Conservation (phyloP, 2,329 filamentous ascomycete genomes). For the Ascochyta viciae-villosae region DNA sequence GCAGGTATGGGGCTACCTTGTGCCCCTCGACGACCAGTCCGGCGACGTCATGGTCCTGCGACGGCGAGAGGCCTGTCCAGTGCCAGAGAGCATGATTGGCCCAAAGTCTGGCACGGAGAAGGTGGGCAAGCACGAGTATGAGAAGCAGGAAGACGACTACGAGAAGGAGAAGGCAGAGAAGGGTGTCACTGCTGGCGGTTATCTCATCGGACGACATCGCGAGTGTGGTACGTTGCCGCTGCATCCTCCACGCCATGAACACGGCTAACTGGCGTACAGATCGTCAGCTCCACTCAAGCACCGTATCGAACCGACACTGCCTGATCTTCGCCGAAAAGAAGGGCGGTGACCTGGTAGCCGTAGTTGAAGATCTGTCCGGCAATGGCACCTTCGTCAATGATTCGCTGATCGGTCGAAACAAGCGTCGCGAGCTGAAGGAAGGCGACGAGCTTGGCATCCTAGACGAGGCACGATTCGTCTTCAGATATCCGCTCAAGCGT, state of each 20-base stretch:
- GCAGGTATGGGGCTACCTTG: conserved; percentile 94
- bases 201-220: conserved; percentile 88
- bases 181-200: conserved; percentile 75
- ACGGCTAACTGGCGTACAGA: conserved; percentile 58
- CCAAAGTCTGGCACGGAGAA: conserved; percentile 53
- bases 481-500: conserved; percentile 74
- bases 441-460: conserved; percentile 90
- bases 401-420: conserved; percentile 87
- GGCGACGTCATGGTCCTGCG: conserved; percentile 76
- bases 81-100: conserved; percentile 54
- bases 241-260: not conserved
- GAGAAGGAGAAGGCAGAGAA: conserved; percentile 62
- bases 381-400: conserved; percentile 98
- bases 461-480: conserved; percentile 85
- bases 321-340: conserved; percentile 70
- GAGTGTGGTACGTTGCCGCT: conserved; percentile 77
- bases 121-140: conserved; percentile 59
- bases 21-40: conserved; percentile 77
- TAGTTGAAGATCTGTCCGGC: conserved; percentile 91
- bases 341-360: conserved; percentile 66
- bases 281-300: conserved; percentile 74
- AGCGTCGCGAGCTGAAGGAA: conserved; percentile 85
- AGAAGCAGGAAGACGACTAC: conserved; percentile 67
- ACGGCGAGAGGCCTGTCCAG: conserved; percentile 74
- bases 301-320: conserved; percentile 87